Evolutionary conservation across 345 rosid species (phyloP), one percentile per base, ranked within the genome.

Genomic region (Euphorbia lathyris): DNA sequence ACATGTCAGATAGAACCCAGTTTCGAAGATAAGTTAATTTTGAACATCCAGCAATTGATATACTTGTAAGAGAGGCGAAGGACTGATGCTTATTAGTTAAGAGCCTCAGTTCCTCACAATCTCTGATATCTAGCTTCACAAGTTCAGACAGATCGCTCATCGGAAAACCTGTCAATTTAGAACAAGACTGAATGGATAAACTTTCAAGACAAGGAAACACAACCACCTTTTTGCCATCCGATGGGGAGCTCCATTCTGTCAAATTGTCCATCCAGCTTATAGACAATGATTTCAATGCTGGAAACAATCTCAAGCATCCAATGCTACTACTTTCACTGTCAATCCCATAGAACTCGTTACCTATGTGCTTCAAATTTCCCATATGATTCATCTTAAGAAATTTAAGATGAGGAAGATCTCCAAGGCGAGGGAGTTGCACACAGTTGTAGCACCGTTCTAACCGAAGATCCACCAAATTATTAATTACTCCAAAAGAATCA

Each of bases 201-300:
- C 34, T 42, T 25, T 64, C 32, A 1, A 75, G 78, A 45, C 45
- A 36, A 65, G 79, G 74, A 65, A 75, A 70, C 8, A 45, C 22
- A 16, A 6, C 19, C 0, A 48, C 43, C 17, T 17, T 36, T 3
- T 9, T 34, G 38, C 38, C 5, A 0, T 10, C 27, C 9, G 47
- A 26, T 34, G 74, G 64, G 2, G 29, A 19, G 8, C 1, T 57
- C 78, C 64, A 60, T 60, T 60, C 64, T 4, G 9, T 23, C n/a
- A 60, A 60, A 8, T 5, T 19, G 3, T 34, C 19, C 64, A 60
- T 16, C 0, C 2, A 17, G 7, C 23, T 32, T 9, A 60, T 17
- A 34, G 13, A 19, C 1, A 61, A 20, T 5, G 20, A 1, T 36
- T 61, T 61, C 12, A 61, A 10, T 17, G 65, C 45, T 3, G 65